Evolutionary conservation across 805 yeast species (phyloP).

Genomic region (Saccharomycopsis fibuligera): DNA sequence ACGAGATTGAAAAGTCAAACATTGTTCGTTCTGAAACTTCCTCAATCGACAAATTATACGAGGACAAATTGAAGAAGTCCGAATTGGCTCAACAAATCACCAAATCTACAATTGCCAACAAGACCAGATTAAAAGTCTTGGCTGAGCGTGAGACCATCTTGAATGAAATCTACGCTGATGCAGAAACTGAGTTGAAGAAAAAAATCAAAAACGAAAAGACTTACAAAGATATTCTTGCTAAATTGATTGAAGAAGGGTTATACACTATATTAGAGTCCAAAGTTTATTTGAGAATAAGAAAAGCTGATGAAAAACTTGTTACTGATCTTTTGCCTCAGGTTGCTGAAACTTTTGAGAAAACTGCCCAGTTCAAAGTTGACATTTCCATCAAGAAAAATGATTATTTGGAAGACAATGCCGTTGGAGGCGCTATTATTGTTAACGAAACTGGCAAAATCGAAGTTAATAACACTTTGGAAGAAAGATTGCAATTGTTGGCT

Average conservation of each 20-base stretch:
- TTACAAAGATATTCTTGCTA: slow-evolving; percentile 65
- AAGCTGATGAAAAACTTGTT: slow-evolving; percentile 55
- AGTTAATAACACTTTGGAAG: slow-evolving; percentile 89
- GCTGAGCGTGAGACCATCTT: slow-evolving; percentile 79
- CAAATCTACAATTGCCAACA: slow-evolving; percentile 91
- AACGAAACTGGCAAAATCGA: slow-evolving; percentile 77
- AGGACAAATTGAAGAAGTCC: slow-evolving; percentile 83
- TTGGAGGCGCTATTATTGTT: slow-evolving; percentile 77
- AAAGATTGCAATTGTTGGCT: slow-evolving; percentile 77
- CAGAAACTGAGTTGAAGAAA: slow-evolving; percentile 55
- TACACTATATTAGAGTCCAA: slow-evolving; percentile 66
- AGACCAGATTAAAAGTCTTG: slow-evolving; percentile 86
- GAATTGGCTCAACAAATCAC: slow-evolving; percentile 90
- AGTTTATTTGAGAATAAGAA: slow-evolving; percentile 59
- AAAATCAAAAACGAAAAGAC: slow-evolving; percentile 44
- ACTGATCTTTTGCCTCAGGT: slow-evolving; percentile 37
- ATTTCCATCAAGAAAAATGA: slow-evolving; percentile 50
- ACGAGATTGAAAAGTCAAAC: slow-evolving; percentile 94
- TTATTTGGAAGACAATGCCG: slow-evolving; percentile 50
- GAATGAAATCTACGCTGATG: slow-evolving; percentile 63
- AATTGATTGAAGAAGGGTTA: slow-evolving; percentile 74
- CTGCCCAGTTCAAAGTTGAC: slow-evolving; percentile 51
- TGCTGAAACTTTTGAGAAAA: slow-evolving; percentile 59
- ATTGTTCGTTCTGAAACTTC: slow-evolving; percentile 90
- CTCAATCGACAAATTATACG: slow-evolving; percentile 75